A percentile compares a stretch with the other conserved stretches of the same genome.
Evolutionary conservation across 129 eudicot genomes (phyloP).

Genomic region (Centaurea solstitialis): DNA sequence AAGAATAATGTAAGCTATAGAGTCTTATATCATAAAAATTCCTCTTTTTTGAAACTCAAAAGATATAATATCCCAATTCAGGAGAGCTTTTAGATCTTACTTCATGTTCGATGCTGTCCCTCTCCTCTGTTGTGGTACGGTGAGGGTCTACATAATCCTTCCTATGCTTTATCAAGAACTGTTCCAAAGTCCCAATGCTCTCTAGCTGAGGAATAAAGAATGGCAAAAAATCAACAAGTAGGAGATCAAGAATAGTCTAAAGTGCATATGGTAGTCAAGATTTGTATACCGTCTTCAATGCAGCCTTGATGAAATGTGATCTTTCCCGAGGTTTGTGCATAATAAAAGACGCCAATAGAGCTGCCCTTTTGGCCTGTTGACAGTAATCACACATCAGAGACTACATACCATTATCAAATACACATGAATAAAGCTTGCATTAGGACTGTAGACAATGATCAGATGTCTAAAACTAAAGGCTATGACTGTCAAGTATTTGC

Average conservation of each 20-base stretch:
- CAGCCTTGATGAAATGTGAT: constrained; percentile 71
- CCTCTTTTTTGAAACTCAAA: background rate
- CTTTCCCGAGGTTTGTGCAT: constrained; percentile 84
- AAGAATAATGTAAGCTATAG: background rate
- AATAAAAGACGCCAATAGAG: constrained; percentile 84
- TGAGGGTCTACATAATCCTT: constrained; percentile 90
- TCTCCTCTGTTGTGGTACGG: constrained; percentile 90
- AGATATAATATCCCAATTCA: background rate
- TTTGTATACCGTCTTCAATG: constrained; percentile 69
- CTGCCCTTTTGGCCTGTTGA: constrained; percentile 81
- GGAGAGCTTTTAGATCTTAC: constrained; percentile 46
- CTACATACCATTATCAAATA: background rate
- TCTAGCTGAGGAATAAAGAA: constrained; percentile 62
- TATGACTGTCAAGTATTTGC: background rate
- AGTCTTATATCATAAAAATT: background rate
- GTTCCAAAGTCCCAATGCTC: constrained; percentile 76
- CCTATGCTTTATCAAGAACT: constrained; percentile 82
- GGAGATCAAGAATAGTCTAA: background rate
- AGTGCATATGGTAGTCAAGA: background rate
- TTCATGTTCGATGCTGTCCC: constrained; percentile 97
- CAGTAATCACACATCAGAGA: constrained; percentile 21
- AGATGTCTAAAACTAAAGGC: background rate
- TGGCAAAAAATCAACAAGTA: background rate
- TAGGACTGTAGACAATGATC: background rate
- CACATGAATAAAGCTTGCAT: background rate